Base-by-base conservation (phyloP, 1,284 basidiomycete species). In the Mycena citricolor region DNA sequence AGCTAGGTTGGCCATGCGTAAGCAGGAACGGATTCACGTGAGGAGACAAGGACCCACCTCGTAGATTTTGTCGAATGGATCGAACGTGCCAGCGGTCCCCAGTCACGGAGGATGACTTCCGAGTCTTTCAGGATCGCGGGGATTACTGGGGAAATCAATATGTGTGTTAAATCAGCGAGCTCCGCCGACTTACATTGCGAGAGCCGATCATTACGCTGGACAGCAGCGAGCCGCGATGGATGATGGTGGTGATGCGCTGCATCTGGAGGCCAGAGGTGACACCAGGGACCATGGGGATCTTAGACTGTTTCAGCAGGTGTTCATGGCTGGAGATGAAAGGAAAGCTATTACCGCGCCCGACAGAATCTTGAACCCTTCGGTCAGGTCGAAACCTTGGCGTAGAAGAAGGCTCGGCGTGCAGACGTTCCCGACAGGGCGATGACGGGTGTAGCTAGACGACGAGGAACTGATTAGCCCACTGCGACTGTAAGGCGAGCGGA, bases 221-320 rank as follows among this genome's bases (percentile, higher is more conserved):
- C 69, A 24, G 71, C 67, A 14, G 71, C 69, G 30, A 87, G 73
- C 48, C 84, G n/a, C n/a, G 81, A 60, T 78, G 84, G 64, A 86
- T 80, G 43, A 87, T 86, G 52, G 75, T 66, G 16, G 77, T 64
- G 56, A 86, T 73, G 51, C 75, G 66, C 47, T 72, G 71, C 40
- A 71, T 70, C 55, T 82, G 76, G 24, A 86, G 70, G 60, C 82
- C 74, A 48, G 82, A 79, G 14, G 85, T 86, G 32, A 87, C 76
- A 29, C 85, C 85, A 54, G 71, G 76, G 47, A 87, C 72, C 73
- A 83, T 79, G 51, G 83, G 83, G 52, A 86, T 83, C 83, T 86
- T 52, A 38, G 25, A 48, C 37, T 42, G 37, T 20, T 45, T 30
- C 12, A 17, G 46, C 23, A n/a, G n/a, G n/a, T n/a, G n/a, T n/a